phyloP scores from a whole-genome alignment of 2,329 filamentous ascomycete species.

The Cladophialophora carrionii region DNA sequence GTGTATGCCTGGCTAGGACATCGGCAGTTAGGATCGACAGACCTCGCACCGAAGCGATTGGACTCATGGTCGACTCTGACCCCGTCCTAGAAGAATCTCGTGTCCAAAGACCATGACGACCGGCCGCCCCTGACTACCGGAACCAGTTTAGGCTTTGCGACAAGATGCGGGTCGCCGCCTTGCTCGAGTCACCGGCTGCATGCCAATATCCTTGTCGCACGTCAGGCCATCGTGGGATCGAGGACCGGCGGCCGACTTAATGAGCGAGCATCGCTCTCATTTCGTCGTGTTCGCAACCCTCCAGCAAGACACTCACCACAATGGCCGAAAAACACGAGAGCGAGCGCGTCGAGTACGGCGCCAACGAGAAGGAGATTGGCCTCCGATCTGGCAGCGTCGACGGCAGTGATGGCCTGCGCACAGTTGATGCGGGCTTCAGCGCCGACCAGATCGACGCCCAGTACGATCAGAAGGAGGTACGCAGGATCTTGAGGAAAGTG shows the following conservation, averaged over 20 bases:
- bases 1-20: not conserved
- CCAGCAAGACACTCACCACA: not conserved
- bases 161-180: constrained; percentile 2
- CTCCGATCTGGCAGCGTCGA: not conserved
- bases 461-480: constrained; percentile 10
- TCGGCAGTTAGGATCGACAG: constrained; percentile 14
- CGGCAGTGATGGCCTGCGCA: constrained; percentile 8
- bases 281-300: not conserved
- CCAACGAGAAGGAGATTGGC: constrained; percentile 19
- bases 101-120: not conserved
- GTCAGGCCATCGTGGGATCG: constrained; percentile 2
- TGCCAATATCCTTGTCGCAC: constrained; percentile 17
- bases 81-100: not conserved
- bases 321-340: constrained; percentile 12
- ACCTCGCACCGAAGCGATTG: constrained; percentile 3
- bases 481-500: constrained; percentile 21
- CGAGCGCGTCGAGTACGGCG: constrained; percentile 16
- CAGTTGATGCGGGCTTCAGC: constrained; percentile 16
- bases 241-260: not conserved
- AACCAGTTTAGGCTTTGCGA: not conserved
- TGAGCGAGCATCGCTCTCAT: constrained; percentile 2
- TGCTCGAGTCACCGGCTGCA: not conserved
- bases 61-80: not conserved
- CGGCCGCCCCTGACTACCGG: not conserved
- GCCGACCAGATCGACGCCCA: constrained; percentile 10